Percentiles rank a stretch among this genome's conserved stretches.
These are phyloP conservation scores for Choiromyces venosus DNA, from an alignment of 495 filamentous ascomycete genomes.

Conservation along the genomic window DNA sequence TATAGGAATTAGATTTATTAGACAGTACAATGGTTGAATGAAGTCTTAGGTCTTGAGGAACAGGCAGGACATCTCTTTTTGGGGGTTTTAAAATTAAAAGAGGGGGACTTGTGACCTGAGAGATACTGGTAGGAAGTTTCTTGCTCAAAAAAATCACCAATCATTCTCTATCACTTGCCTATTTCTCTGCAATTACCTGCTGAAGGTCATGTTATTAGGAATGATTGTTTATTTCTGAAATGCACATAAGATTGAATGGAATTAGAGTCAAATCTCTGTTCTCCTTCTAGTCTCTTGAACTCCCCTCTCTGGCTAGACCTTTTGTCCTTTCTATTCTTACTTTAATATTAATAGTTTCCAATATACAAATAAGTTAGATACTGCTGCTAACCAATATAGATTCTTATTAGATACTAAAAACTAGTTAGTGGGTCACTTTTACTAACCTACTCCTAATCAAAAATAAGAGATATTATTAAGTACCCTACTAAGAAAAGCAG, in stretches of 20 bases:
- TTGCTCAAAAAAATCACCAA: background rate
- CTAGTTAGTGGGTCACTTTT: background rate
- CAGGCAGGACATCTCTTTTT: background rate
- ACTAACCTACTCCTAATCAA: background rate
- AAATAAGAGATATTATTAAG: background rate
- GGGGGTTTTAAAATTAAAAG: background rate
- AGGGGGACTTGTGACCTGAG: background rate
- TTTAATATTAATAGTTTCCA: background rate
- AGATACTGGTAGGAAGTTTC: background rate
- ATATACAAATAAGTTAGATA: background rate
- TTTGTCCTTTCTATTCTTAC: background rate
- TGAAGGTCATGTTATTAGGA: background rate
- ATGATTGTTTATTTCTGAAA: background rate
- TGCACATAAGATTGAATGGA: background rate
- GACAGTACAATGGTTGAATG: background rate
- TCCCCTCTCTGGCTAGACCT: background rate
- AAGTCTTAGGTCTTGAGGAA: background rate
- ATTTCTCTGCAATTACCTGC: background rate
- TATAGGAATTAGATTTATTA: background rate
- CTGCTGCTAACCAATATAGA: background rate
- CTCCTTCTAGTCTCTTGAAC: background rate
- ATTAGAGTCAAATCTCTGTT: background rate
- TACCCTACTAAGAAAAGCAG: background rate
- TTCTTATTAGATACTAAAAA: background rate
- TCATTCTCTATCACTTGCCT: background rate